Evolutionary conservation across 768 basidiomycete species (phyloP).

Genomic region (Amanita pseudoporphyria): DNA sequence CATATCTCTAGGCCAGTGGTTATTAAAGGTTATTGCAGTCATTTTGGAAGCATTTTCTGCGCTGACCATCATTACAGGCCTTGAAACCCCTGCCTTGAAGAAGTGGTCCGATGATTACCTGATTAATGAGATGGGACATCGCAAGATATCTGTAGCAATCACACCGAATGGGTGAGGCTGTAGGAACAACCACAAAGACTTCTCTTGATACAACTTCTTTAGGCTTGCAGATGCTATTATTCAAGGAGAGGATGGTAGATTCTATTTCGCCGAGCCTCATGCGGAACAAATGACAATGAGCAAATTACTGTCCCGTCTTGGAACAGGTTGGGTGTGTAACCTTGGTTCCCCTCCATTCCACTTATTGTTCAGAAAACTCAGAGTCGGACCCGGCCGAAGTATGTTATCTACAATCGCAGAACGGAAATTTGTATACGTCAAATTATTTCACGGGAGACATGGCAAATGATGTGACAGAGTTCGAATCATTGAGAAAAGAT

Average conservation of each 20-base stretch:
- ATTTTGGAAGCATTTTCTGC: not conserved
- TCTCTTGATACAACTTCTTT: not conserved
- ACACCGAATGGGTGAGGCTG: constrained; percentile 72
- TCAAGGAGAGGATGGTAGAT: constrained; percentile 35
- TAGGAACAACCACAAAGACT: not conserved
- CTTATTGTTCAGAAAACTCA: not conserved
- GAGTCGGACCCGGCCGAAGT: constrained; percentile 23
- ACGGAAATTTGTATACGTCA: constrained; percentile 71
- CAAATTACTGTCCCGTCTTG: constrained; percentile 29
- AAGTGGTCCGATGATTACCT: constrained; percentile 68
- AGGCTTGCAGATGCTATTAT: constrained; percentile 75
- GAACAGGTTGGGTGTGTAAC: constrained; percentile 20
- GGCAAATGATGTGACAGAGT: constrained; percentile 40
- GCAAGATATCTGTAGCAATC: constrained; percentile 59
- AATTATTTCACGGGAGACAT: constrained; percentile 25
- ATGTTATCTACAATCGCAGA: constrained; percentile 82
- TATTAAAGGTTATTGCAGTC: constrained; percentile 43
- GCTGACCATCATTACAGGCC: constrained; percentile 25
- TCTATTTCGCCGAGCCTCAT: constrained; percentile 72
- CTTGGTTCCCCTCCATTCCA: not conserved
- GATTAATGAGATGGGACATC: constrained; percentile 39
- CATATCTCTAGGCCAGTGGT: constrained; percentile 65
- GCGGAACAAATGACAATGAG: constrained; percentile 59
- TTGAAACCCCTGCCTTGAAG: constrained; percentile 34
- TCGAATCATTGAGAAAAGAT: constrained; percentile 50